phyloP scores from a whole-genome alignment of 2,329 filamentous ascomycete species.

The Alternaria atra region DNA sequence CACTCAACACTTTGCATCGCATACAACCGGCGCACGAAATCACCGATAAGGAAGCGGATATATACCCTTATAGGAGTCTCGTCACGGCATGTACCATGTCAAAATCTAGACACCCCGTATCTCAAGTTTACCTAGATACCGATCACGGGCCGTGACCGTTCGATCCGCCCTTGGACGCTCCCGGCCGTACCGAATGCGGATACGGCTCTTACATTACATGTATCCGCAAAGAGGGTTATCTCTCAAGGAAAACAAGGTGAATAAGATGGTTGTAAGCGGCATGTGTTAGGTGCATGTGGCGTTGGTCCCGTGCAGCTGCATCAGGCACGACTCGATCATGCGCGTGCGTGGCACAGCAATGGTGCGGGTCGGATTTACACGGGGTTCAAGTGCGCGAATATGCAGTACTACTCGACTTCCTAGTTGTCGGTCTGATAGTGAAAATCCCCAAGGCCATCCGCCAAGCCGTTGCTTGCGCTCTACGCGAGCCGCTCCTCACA shows the following conservation, averaged over 20 bases:
- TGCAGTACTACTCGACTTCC: background rate
- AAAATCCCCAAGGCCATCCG: background rate
- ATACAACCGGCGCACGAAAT: constrained; percentile 9
- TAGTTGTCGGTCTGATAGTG: background rate
- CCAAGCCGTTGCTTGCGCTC: background rate
- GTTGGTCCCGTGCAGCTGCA: constrained; percentile 3
- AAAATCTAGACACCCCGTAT: background rate
- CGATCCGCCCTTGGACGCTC: constrained; percentile 17
- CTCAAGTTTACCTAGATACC: constrained; percentile 14
- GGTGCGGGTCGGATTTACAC: constrained; percentile 4
- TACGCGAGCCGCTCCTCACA: background rate
- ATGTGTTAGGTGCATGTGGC: background rate
- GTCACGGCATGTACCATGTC: constrained; percentile 1
- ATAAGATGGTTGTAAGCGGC: background rate
- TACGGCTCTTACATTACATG: constrained; percentile 11
- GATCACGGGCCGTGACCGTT: constrained; percentile 31
- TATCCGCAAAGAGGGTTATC: background rate
- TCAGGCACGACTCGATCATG: constrained; percentile 11
- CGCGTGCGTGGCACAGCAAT: constrained; percentile 8
- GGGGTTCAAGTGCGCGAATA: constrained; percentile 11
- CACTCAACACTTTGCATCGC: background rate
- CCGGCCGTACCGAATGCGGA: constrained; percentile 21
- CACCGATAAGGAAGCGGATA: constrained; percentile 13
- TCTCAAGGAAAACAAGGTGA: background rate
- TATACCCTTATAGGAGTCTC: background rate